Base-by-base conservation (phyloP, 2,329 filamentous ascomycete genomes). In the Claviceps maximensis region DNA sequence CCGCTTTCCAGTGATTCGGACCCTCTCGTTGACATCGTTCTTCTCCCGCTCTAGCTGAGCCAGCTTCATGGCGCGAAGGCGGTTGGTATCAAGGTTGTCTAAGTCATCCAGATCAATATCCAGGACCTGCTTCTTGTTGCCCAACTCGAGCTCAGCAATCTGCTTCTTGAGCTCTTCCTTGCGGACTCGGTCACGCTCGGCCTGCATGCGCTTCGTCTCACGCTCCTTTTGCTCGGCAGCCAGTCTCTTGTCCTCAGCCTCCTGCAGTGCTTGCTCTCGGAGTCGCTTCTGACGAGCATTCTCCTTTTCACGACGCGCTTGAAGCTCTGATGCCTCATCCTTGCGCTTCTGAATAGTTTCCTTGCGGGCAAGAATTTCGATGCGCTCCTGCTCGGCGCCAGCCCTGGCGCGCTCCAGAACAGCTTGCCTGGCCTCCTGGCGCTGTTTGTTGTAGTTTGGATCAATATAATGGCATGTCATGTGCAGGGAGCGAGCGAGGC, bases 31-130 rank as follows among this genome's bases (percentile, higher is more conserved):
- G 60, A 96, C 83, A 65, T 93, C 89, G 65, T 91, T 95, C 84
- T 97, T 98, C 77, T 97, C 93, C 62, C 91, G 90, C 74, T 97
- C 93, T 12, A 98, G 81, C 71, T 95, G 91, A 56, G 88, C 86
- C 54, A 98, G 80, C 77, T 97, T 97, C 74, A 98, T 86, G 60
- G 87, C 86, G 67, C 93, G 90, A 61, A 98, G 87, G 58, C 86
- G 84, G 69, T 89, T 89, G 68, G 84, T 87, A 70, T 97, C 90
- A 54, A 96, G 79, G 59, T 87, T 87, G 57, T 93, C 85, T 53
- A 96, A 76, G 62, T 96, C 83, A 53, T 86, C 84, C 53, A 88
- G 71, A 61, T 89, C 89, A 57, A 96, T 84, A 58, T 84, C 77
- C 45, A 83, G 71, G 50, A 74, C 79, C 27, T 52, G 42, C 75